Evolutionary conservation across 2,329 filamentous ascomycete species (phyloP).

Genomic region (Ceratocystiopsis minuta): DNA sequence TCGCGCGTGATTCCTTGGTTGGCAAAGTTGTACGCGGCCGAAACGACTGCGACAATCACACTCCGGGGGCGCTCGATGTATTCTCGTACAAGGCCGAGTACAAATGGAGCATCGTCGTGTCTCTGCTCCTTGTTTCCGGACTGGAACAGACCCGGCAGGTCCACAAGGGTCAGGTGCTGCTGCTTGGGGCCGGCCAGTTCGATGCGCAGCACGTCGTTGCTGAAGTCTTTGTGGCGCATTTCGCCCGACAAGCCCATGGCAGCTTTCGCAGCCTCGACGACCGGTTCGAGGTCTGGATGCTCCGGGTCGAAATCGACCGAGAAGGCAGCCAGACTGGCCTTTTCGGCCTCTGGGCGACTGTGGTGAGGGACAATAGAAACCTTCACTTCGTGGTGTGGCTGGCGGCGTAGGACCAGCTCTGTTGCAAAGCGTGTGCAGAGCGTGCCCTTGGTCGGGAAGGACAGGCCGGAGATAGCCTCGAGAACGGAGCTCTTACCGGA

Average conservation of each 20-base stretch:
- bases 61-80: constrained; percentile 40
- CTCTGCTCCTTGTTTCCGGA: constrained; percentile 28
- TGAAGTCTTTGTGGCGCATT: constrained; percentile 18
- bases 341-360: constrained; percentile 12
- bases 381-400: constrained; percentile 15
- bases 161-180: constrained; percentile 38
- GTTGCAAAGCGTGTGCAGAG: constrained; percentile 47
- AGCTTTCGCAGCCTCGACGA: constrained; percentile 22
- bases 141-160: constrained; percentile 38
- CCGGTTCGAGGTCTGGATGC: constrained; percentile 12
- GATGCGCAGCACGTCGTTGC: constrained; percentile 27
- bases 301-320: constrained; percentile 6
- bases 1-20: constrained; percentile 38
- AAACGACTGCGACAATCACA: constrained; percentile 42
- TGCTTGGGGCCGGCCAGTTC: constrained; percentile 28
- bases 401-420: constrained; percentile 37
- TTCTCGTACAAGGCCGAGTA: constrained; percentile 27
- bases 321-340: constrained; percentile 14
- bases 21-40: constrained; percentile 36
- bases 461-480: constrained; percentile 43
- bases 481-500: constrained; percentile 48
- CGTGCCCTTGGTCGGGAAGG: constrained; percentile 39
- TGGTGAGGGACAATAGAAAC: constrained; percentile 20
- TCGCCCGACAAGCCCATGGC: constrained; percentile 28
- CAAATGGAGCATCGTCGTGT: constrained; percentile 23